A percentile compares a stretch with the other conserved stretches of the same genome.
Conservation (phyloP, 345 rosid genomes). For the Mallotus nudiflorus region DNA sequence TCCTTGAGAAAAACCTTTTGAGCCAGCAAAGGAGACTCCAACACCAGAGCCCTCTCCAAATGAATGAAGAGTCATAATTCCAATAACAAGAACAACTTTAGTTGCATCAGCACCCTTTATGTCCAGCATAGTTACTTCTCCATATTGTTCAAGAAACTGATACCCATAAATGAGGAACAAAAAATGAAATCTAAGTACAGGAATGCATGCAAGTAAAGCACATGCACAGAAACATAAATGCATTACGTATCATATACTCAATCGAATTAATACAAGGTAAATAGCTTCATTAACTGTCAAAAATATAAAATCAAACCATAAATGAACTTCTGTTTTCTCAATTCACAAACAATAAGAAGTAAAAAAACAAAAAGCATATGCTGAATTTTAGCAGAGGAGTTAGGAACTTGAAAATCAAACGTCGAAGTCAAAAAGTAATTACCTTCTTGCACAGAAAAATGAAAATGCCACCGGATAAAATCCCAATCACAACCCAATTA, state of each 20-base stretch:
- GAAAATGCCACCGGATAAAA: constrained; percentile 83
- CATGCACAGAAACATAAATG: not conserved
- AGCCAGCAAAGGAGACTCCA: constrained; percentile 99
- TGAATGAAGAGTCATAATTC: constrained; percentile 99
- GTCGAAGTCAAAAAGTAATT: constrained; percentile 13
- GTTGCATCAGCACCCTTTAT: constrained; percentile 96
- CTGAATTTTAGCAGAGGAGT: not conserved
- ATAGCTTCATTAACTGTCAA: not conserved
- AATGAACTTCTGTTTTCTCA: too few species aligned
- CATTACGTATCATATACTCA: not conserved
- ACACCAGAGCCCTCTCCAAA: constrained; percentile 99
- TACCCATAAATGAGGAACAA: constrained; percentile 19
- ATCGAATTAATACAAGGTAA: not conserved
- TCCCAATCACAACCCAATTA: constrained; percentile 84
- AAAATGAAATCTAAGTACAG: not conserved
- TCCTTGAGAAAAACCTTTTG: constrained; percentile 96
- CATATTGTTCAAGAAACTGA: constrained; percentile 93
- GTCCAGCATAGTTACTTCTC: constrained; percentile 98
- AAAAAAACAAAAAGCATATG: constrained; percentile 9
- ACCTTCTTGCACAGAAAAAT: constrained; percentile 97
- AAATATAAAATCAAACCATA: not conserved
- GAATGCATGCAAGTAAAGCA: not conserved
- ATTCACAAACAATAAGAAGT: not conserved
- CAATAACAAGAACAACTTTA: constrained; percentile 92
- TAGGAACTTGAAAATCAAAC: constrained; percentile 4